Percentiles rank a stretch among this genome's conserved stretches.
phyloP scores from a whole-genome alignment of 169 alveolate species.

The Theileria parva region DNA sequence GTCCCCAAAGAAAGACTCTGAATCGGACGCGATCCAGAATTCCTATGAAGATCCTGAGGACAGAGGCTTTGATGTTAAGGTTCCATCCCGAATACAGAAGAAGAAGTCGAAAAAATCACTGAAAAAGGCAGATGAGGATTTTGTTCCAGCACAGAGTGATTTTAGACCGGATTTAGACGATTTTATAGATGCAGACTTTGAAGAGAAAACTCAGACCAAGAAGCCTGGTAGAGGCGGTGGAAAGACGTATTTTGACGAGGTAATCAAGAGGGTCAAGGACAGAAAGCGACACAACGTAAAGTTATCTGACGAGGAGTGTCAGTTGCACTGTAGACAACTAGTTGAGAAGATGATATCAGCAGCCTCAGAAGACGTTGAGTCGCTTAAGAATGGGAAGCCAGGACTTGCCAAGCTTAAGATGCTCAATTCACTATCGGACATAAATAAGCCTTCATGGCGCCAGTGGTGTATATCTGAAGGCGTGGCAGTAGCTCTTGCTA shows the following conservation, averaged over 20 bases:
- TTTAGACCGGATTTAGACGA: conserved; percentile 46
- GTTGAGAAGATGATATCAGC: conserved; percentile 70
- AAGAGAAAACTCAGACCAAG: conserved; percentile 22
- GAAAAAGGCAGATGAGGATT: conserved; percentile 51
- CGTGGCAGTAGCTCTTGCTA: conserved; percentile 77
- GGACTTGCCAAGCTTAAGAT: conserved; percentile 80
- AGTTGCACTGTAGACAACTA: conserved; percentile 46
- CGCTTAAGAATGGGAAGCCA: conserved; percentile 76
- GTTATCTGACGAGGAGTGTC: conserved; percentile 66
- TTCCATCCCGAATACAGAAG: conserved; percentile 19
- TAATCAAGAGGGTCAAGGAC: conserved; percentile 64
- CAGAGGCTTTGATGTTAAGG: conserved; percentile 25
- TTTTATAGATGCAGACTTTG: conserved; percentile 41
- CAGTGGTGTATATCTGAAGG: conserved; percentile 81
- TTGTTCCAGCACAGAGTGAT: conserved; percentile 50
- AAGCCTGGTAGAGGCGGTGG: conserved; percentile 47
- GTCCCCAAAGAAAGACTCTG: conserved; percentile 4
- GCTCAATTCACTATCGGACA: conserved; percentile 75
- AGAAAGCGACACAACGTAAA: conserved; percentile 51
- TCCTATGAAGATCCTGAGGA: not conserved
- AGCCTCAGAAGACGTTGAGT: conserved; percentile 69
- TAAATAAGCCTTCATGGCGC: conserved; percentile 80
- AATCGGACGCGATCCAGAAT: not conserved
- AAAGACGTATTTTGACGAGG: conserved; percentile 61
- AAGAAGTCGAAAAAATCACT: conserved; percentile 18